Base-by-base conservation (phyloP, 345 rosid genomes). In the Barbarea vulgaris region DNA sequence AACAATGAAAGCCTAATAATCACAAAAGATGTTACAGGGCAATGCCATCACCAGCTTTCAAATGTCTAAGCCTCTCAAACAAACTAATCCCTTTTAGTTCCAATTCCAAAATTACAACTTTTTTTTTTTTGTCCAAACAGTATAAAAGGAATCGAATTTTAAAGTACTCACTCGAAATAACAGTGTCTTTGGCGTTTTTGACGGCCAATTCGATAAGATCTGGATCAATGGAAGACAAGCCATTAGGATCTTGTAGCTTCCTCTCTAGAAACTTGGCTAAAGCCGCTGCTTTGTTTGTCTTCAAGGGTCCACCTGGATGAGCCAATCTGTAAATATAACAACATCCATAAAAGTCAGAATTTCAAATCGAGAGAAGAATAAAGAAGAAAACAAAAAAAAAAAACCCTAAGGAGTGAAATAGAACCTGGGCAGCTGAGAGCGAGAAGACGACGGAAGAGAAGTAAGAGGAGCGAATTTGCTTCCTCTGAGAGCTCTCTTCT, bases 391-490 rank as follows among this genome's bases (percentile, higher is more conserved):
- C 4, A 51, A 37, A 0, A n/a, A 31, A 54, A 3, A 51, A 37
- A 41, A 42, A n/a, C 19, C 44, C 7, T 36, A 27, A 64, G n/a
- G 47, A 33, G 61, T 17, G 64, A 19, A 2, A 17, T 36, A 25
- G 44, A 62, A 90, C 91, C 95, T 85, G 64, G 96, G 85, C 39
- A 85, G 84, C 67, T 79, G 84, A 25, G 87, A 66, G 67, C 83
- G 83, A 39, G 82, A 77, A 36, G 81, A 57, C 13, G 81, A 71
- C 0, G 81, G 73, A 52, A 87, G 77, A 52, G 89, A 84, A 57
- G 89, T 91, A 7, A 95, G 93, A 18, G 99, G 96, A 52, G 97
- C 97, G 79, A 95, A 95, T 70, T 95, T 95, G 93, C 97, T 95
- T 64, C 97, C 99, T 65, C 99, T 84, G 2, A 95, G 87, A 62